phyloP scores from a whole-genome alignment of 2,329 filamentous ascomycete species.

The Botrytis byssoidea region DNA sequence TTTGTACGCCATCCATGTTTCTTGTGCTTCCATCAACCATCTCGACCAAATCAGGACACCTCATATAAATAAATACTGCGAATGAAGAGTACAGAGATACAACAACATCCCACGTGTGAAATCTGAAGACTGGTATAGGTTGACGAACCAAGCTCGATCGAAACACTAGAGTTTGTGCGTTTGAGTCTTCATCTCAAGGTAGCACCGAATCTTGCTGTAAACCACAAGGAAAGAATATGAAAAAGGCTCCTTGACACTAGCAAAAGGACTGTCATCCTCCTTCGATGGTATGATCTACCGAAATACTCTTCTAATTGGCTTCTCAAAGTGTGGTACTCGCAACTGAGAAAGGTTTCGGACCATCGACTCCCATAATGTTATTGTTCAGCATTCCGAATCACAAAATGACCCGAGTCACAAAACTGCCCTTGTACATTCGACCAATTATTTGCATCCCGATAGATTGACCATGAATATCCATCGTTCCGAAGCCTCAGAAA shows the following conservation, averaged over 20 bases:
- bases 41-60: background rate
- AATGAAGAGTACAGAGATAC: background rate
- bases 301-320: background rate
- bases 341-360: background rate
- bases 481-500: background rate
- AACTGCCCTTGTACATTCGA: background rate
- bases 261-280: background rate
- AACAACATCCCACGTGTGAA: background rate
- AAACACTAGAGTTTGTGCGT: background rate
- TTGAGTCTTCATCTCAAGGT: background rate
- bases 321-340: background rate
- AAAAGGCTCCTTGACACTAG: background rate
- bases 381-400: background rate
- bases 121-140: slow-evolving; percentile 1
- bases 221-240: background rate
- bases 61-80: background rate
- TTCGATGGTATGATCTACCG: background rate
- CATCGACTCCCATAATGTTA: background rate
- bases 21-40: background rate
- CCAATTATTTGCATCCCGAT: slow-evolving; percentile 3
- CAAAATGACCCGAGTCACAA: background rate
- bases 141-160: background rate
- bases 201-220: background rate
- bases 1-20: background rate
- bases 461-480: background rate